Conservation (phyloP, 129 eudicot species). For the Centaurea solstitialis region DNA sequence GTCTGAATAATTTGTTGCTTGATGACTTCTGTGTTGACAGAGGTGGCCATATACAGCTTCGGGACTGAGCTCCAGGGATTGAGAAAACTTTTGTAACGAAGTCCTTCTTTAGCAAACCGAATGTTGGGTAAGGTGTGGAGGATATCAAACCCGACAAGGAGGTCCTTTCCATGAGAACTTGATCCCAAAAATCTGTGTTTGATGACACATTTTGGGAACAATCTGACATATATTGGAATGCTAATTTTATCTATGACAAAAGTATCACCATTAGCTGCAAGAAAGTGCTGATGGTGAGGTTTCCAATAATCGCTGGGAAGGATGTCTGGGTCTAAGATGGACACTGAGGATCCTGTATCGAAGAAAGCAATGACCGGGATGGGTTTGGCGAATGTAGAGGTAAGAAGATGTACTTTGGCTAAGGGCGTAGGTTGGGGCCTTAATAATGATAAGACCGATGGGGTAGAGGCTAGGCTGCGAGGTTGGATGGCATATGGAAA, state of each 20-base stretch:
- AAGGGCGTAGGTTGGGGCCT: neutral
- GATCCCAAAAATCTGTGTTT: neutral
- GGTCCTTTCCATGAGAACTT: conserved; percentile 8
- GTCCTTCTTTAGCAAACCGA: neutral
- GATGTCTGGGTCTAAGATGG: neutral
- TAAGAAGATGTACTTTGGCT: neutral
- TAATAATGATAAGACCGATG: too few relatives aligned
- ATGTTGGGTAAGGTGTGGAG: neutral
- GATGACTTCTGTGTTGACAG: neutral
- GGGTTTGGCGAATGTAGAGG: neutral
- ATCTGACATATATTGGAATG: neutral
- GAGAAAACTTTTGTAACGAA: neutral
- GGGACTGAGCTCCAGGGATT: neutral
- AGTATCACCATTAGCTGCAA: neutral
- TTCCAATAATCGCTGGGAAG: neutral
- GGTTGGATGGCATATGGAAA: too few relatives aligned
- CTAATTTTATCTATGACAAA: neutral
- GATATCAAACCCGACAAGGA: neutral
- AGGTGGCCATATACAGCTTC: neutral
- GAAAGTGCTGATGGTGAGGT: neutral
- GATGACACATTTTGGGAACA: neutral
- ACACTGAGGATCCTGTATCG: neutral
- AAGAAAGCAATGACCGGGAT: neutral
- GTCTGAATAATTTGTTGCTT: neutral
- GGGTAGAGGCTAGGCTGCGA: too few relatives aligned